phyloP scores from a whole-genome alignment of 306 rosid species.

The Geum urbanum region DNA sequence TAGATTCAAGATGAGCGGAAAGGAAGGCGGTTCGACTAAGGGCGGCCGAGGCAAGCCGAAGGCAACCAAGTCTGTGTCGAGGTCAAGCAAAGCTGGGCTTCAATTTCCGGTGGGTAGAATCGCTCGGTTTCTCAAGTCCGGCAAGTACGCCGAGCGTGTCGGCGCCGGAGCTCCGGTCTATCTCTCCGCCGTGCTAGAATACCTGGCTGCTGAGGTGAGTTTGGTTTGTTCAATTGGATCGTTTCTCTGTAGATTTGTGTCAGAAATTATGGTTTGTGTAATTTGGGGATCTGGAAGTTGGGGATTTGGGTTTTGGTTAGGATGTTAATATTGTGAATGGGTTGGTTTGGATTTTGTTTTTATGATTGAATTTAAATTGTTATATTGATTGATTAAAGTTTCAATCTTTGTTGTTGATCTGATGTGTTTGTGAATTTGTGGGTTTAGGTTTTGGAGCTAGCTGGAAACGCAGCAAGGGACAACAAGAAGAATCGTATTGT shows the following conservation, averaged over 20 bases:
- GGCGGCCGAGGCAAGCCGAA: conserved; percentile 96
- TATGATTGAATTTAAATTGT: background rate
- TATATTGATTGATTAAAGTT: background rate
- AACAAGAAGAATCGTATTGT: conserved; percentile 87
- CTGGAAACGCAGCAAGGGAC: conserved; percentile 89
- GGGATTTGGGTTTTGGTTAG: background rate
- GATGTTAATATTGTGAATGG: background rate
- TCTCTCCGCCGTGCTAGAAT: conserved; percentile 84
- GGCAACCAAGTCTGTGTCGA: conserved; percentile 75
- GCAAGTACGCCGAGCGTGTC: conserved; percentile 87
- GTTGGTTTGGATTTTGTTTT: background rate
- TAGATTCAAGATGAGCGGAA: conserved; percentile 51
- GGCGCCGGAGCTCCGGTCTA: conserved; percentile 95
- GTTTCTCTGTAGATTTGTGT: too few species aligned
- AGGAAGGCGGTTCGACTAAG: conserved; percentile 59
- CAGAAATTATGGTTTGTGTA: background rate
- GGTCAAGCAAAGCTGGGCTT: conserved; percentile 80
- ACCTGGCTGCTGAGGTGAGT: conserved; percentile 83
- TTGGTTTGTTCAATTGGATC: background rate
- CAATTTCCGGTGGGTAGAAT: conserved; percentile 90
- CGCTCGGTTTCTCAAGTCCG: conserved; percentile 75
- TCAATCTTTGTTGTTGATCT: background rate
- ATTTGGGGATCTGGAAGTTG: background rate
- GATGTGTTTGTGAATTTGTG: background rate
- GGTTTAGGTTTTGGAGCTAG: conserved; percentile 66